Conservation (phyloP, 257 asterid species). For the Striga asiatica region DNA sequence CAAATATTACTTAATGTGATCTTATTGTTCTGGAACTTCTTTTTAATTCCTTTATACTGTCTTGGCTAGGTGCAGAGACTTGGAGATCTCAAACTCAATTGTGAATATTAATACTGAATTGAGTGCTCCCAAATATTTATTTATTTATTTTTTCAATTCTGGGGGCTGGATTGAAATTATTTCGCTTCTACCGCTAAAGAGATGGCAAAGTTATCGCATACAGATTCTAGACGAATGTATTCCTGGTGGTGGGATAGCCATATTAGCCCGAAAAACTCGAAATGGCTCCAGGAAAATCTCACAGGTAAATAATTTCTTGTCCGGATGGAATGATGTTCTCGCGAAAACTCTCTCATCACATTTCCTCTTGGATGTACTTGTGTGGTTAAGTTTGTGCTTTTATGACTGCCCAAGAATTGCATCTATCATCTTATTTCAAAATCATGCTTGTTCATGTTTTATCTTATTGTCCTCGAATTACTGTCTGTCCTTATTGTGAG, state of each 20-base stretch:
- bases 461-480: not conserved
- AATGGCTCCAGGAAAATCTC: slow-evolving; percentile 96
- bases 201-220: slow-evolving; percentile 55
- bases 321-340: not conserved
- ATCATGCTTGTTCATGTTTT: not conserved
- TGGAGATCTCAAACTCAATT: slow-evolving; percentile 25
- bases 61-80: slow-evolving; percentile 23
- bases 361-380: not conserved
- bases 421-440: not conserved
- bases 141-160: not conserved
- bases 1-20: slow-evolving; percentile 11
- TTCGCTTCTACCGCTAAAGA: slow-evolving; percentile 16
- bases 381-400: not conserved
- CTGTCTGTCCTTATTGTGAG: not conserved
- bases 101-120: slow-evolving; percentile 30
- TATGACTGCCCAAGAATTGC: not conserved
- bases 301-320: slow-evolving; percentile 42
- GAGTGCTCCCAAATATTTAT: slow-evolving; percentile 18
- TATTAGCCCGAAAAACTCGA: slow-evolving; percentile 89
- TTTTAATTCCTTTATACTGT: slow-evolving; percentile 7
- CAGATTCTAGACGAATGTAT: slow-evolving; percentile 69
- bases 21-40: not conserved
- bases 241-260: slow-evolving; percentile 99
- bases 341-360: not conserved
- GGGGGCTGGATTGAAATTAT: not conserved